phyloP scores from a whole-genome alignment of 129 eudicot genomes.

The Kitagawia praeruptora region DNA sequence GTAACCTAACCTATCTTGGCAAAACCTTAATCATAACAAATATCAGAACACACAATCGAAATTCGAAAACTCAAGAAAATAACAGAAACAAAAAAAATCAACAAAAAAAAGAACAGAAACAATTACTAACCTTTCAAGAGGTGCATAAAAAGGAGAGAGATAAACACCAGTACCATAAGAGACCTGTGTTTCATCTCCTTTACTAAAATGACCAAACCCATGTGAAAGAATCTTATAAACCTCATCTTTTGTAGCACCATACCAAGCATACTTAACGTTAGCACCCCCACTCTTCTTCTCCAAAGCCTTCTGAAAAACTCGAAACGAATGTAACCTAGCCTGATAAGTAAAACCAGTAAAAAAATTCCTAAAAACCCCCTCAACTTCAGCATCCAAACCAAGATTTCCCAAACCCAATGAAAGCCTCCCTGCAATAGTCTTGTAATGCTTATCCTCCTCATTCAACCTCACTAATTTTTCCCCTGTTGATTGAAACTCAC shows the following conservation, averaged over 20 bases:
- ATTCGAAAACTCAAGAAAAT: background rate
- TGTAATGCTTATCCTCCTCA: conserved; percentile 27
- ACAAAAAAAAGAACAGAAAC: background rate
- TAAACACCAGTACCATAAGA: conserved; percentile 31
- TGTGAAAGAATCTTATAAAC: conserved; percentile 32
- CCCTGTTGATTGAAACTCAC: background rate
- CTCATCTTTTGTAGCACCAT: conserved; percentile 48
- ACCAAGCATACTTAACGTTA: conserved; percentile 67
- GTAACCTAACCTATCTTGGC: conserved; percentile 26
- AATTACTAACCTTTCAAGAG: conserved; percentile 33
- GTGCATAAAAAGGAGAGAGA: conserved; percentile 55
- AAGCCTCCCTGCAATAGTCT: conserved; percentile 31
- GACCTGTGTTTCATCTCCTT: background rate
- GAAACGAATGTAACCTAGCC: conserved; percentile 37
- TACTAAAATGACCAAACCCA: conserved; percentile 42
- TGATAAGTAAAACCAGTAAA: conserved; percentile 21
- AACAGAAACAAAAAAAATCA: background rate
- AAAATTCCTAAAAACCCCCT: conserved; percentile 29
- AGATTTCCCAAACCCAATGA: conserved; percentile 21
- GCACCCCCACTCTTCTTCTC: conserved; percentile 30
- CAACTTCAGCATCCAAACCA: conserved; percentile 24
- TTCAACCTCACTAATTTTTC: conserved; percentile 27
- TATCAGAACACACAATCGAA: background rate
- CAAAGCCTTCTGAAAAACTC: conserved; percentile 30
- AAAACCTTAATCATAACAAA: background rate